Base-by-base conservation (phyloP, 2,329 filamentous ascomycete species). In the Aureobasidium vineae region DNA sequence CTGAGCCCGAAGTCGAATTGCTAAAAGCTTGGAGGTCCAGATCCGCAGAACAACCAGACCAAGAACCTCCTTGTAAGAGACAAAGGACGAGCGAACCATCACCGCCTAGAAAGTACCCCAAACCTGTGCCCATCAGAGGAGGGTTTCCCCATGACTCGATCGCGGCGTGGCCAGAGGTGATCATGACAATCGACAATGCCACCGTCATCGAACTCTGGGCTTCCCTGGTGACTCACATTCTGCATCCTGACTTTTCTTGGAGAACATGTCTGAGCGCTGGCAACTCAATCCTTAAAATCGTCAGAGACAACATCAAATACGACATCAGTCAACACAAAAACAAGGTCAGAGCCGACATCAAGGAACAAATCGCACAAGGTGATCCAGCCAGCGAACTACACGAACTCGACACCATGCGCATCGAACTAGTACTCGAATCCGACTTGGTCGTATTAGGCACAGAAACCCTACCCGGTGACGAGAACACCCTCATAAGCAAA, bases 161-260 rank as follows among this genome's bases (percentile, higher is more conserved):
- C 15, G 36, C 36, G 15, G 2, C 8, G 8, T 7, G 36, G 2
- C 36, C 36, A 10, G 36, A 11, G 15, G 8, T 38, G 36, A 10
- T 38, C 36, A 38, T 38, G 36, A 38, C 36, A 38, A 76, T 76
- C 68, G 76, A 75, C 45, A 73, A 74, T 15, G 71, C 73, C 4
- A 73, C 75, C 0, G 71, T 76, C 8, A 70, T 77, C 33, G 72
- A 75, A 11, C 70, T 76, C 7, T 75, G 72, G 73, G 67, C 69
- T 3, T 69, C 70, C 8, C 71, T 68, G 54, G 70, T 76, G 21
- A 68, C 73, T 5, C 70, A 74, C 7, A 66, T 71, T 38, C 43
- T 73, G n/a, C 69, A 76, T 63, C 72, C 73, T 13, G 59, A 67
- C 0, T 64, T 75, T 0, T 36, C 69, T 1, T 76, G 75, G 74